Evolutionary conservation across 768 basidiomycete genomes (phyloP).

Genomic region (Naganishia kalamii): DNA sequence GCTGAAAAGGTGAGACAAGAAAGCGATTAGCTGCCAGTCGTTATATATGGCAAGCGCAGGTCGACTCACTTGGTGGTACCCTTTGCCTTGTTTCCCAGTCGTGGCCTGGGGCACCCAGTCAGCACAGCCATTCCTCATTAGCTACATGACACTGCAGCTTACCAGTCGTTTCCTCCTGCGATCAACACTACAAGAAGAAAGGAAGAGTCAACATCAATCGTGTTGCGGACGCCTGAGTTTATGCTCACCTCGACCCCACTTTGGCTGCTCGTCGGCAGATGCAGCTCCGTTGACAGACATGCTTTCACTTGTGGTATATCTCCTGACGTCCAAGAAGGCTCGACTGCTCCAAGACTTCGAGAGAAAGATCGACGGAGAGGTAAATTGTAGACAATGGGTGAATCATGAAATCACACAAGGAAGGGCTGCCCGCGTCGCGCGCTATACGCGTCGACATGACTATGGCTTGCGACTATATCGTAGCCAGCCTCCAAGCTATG

Average conservation of each 20-base stretch:
- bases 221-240: neutral
- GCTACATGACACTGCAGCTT: neutral
- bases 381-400: too few relatives aligned
- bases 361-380: too few relatives aligned
- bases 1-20: conserved; percentile 38
- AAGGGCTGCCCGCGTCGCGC: too few relatives aligned
- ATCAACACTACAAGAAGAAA: conserved; percentile 16
- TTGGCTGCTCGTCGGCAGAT: neutral
- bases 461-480: too few relatives aligned
- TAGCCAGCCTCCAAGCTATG: too few relatives aligned
- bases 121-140: neutral
- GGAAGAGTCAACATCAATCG: neutral
- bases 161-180: conserved; percentile 27
- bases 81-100: conserved; percentile 51
- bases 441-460: too few relatives aligned
- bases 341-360: too few relatives aligned
- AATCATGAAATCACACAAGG: too few relatives aligned
- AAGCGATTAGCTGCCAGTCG: neutral
- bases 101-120: neutral
- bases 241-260: conserved; percentile 17
- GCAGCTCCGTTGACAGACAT: conserved; percentile 5
- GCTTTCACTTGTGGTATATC: neutral
- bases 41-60: conserved; percentile 24
- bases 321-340: too few relatives aligned
- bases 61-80: conserved; percentile 42